Percentiles rank a stretch among this genome's conserved stretches.
These are phyloP conservation scores for Kazachstania kunashirensis DNA, from an alignment of 805 yeast species.

Conservation along the genomic window DNA sequence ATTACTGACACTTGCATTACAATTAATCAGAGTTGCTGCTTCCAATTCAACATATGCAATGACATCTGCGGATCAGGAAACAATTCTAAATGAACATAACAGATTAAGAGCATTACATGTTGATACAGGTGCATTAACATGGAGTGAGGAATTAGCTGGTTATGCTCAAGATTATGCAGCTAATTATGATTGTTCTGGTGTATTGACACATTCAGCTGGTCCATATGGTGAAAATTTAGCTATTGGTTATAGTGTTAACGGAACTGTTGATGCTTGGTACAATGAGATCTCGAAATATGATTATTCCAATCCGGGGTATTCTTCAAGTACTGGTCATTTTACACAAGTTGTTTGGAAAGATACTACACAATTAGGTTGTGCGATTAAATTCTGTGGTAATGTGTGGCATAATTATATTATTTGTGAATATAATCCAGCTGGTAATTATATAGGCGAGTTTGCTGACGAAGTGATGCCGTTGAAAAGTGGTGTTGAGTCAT, in stretches of 20 bases:
- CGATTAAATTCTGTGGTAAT: conserved; percentile 46
- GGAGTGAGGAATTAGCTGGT: conserved; percentile 38
- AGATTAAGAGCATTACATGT: conserved; percentile 32
- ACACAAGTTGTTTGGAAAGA: conserved; percentile 67
- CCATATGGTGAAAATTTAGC: conserved; percentile 70
- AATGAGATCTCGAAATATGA: conserved; percentile 49
- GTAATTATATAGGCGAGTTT: conserved; percentile 55
- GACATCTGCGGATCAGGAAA: conserved; percentile 3
- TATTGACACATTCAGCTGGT: conserved; percentile 46
- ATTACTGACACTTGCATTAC: conserved; percentile 1
- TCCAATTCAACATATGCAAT: conserved; percentile 3
- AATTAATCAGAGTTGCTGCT: background rate
- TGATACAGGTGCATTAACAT: conserved; percentile 32
- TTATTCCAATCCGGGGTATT: conserved; percentile 40
- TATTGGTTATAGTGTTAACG: conserved; percentile 39
- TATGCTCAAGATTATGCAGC: conserved; percentile 45
- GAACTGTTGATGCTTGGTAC: conserved; percentile 64
- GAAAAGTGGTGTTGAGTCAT: background rate
- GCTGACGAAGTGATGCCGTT: conserved; percentile 23
- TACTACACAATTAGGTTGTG: conserved; percentile 61
- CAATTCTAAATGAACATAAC: conserved; percentile 34
- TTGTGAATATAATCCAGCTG: conserved; percentile 68
- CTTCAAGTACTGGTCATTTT: conserved; percentile 50
- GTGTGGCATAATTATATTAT: conserved; percentile 53
- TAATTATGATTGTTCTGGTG: conserved; percentile 45